Percentiles rank a stretch among this genome's conserved stretches.
These are phyloP conservation scores for Linnemannia exigua DNA, from an alignment of 192 early-diverging fungal genomes.

Conservation along the genomic window DNA sequence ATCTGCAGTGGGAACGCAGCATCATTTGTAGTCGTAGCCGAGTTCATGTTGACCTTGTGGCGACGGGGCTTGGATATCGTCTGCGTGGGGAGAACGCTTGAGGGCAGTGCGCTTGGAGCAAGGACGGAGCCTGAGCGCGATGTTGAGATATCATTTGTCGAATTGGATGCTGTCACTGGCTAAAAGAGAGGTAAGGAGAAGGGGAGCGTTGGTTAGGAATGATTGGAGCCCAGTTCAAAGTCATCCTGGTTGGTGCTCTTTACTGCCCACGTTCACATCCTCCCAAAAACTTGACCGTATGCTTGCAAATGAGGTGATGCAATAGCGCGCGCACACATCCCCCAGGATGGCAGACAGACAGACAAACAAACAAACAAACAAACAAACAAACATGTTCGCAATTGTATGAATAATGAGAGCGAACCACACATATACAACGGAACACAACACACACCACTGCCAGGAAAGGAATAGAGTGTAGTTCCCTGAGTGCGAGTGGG, in stretches of 20 bases:
- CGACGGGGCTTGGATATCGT: conserved; percentile 46
- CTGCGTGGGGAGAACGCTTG: conserved; percentile 35
- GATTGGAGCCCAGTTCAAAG: conserved; percentile 1
- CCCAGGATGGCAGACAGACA: too few relatives aligned
- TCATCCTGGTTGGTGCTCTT: background rate
- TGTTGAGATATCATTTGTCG: conserved; percentile 8
- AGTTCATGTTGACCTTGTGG: conserved; percentile 43
- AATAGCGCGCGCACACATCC: background rate
- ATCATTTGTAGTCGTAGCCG: conserved; percentile 26
- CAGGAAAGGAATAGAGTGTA: background rate
- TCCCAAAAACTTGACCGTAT: background rate
- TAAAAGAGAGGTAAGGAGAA: background rate
- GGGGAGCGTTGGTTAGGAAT: background rate
- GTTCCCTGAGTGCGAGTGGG: background rate
- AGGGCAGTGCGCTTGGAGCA: conserved; percentile 35
- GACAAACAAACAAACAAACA: too few relatives aligned
- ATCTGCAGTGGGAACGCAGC: conserved; percentile 51
- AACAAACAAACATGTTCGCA: too few relatives aligned
- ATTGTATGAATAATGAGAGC: too few relatives aligned
- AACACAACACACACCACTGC: background rate
- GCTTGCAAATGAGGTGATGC: background rate
- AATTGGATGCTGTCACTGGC: conserved; percentile 14
- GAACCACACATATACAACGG: background rate
- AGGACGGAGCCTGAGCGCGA: conserved; percentile 25
- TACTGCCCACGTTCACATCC: background rate